A percentile compares a stretch with the other conserved stretches of the same genome.
Conservation (phyloP, 305 asterid species). For the Fraxinus velutina region DNA sequence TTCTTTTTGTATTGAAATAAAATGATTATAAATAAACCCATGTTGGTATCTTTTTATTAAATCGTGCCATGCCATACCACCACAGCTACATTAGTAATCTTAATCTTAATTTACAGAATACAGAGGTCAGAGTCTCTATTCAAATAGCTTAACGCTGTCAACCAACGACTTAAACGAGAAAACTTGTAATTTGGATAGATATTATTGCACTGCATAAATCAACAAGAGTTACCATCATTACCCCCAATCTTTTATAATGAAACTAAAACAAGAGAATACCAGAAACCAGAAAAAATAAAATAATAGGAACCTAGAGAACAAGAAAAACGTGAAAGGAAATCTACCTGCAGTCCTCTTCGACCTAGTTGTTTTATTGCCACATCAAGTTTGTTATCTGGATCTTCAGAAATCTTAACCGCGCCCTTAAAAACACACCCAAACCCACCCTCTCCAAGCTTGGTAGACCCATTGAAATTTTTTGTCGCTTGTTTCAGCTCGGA, state of each 20-base stretch:
- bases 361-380: constrained; percentile 93
- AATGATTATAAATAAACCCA: not conserved
- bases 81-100: not conserved
- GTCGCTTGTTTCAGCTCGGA: constrained; percentile 77
- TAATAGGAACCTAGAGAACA: constrained; percentile 11
- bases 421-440: constrained; percentile 91
- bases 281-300: not conserved
- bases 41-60: not conserved
- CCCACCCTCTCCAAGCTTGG: constrained; percentile 95
- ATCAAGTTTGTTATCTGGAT: constrained; percentile 56
- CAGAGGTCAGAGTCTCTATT: not conserved
- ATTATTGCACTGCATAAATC: not conserved
- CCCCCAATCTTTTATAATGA: not conserved
- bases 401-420: constrained; percentile 51
- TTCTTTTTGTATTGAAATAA: not conserved
- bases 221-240: not conserved
- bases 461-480: constrained; percentile 61
- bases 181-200: not conserved
- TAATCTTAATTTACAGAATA: not conserved
- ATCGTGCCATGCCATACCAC: not conserved
- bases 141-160: not conserved
- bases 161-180: not conserved
- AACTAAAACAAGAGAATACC: not conserved
- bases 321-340: constrained; percentile 18
- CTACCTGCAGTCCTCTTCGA: constrained; percentile 81